Conservation (phyloP, 805 yeast genomes). For the Lipomyces kockii region DNA sequence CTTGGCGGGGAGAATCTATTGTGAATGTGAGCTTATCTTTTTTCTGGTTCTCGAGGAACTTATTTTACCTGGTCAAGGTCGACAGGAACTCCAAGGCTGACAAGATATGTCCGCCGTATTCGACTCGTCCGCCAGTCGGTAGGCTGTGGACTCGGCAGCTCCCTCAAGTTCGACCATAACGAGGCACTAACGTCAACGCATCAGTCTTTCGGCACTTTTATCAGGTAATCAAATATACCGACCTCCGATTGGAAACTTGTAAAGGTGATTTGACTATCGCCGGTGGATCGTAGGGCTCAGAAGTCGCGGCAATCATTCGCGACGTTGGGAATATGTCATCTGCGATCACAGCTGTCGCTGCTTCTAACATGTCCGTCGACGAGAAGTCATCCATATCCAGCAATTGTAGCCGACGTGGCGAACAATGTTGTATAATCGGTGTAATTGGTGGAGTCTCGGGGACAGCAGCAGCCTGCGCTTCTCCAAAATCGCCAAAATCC, state of each 20-base stretch:
- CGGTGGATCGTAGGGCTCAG: conserved; percentile 10
- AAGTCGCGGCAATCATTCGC: conserved; percentile 25
- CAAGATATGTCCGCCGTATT: conserved; percentile 64
- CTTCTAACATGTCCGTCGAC: conserved; percentile 21
- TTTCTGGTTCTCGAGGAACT: not conserved
- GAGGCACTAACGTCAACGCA: conserved; percentile 5
- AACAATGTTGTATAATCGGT: not conserved
- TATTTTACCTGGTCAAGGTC: conserved; percentile 59
- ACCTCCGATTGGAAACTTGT: conserved; percentile 13
- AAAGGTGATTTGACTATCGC: conserved; percentile 8
- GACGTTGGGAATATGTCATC: conserved; percentile 22
- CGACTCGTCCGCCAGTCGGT: conserved; percentile 73
- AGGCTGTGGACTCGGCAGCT: conserved; percentile 56
- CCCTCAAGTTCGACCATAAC: conserved; percentile 54
- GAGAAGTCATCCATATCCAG: conserved; percentile 19
- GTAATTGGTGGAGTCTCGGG: conserved; percentile 8
- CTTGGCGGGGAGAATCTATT: conserved; percentile 43
- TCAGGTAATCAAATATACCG: not conserved
- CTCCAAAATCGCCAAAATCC: conserved; percentile 37
- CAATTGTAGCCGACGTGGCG: not conserved
- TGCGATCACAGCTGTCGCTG: conserved; percentile 23
- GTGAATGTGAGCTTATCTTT: not conserved
- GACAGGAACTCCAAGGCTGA: conserved; percentile 73
- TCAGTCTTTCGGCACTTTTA: not conserved
- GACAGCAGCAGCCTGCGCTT: conserved; percentile 13